Evolutionary conservation across 2,329 filamentous ascomycete species (phyloP), one percentile per base, ranked within the genome.

Genomic region (Cercospora zeina): DNA sequence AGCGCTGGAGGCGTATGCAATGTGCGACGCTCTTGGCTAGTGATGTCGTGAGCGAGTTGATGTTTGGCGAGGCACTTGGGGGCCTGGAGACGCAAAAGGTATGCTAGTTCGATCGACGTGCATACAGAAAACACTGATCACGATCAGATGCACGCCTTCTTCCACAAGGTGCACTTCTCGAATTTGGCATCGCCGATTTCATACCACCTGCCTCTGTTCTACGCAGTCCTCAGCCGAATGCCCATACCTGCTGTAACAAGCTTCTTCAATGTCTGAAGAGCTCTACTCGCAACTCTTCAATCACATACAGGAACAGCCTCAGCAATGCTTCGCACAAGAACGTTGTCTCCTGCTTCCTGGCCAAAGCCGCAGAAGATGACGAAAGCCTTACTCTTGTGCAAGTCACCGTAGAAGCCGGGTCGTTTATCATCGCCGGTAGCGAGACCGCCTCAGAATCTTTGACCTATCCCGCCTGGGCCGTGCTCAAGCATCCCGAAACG

Each of bases 21-120:
- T 66, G 61, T 78, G 6, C 61, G 77, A 49, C 73, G 13, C 72
- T 77, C 19, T 71, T 78, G 67, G 73, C 76, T 9, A 73, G 74
- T 0, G 77, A 79, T 66, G 70, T 78, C 16, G 72, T 72, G 27
- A 72, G 72, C 1, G 67, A 75, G 54, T 63, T 79, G 2, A 72
- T 71, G 34, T 79, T 78, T 64, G 77, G 77, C n/a, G 74, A 77
- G 45, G 69, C 66, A 1, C 77, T 78, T 57, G 66, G 71, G 3
- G 76, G 76, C 72, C 63, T 78, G 10, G 71, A 76, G 45, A 67
- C 64, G 9, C 74, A 74, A 9, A 62, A 73, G 61, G 73, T 75
- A 42, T 10, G 31, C 19, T 16, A 27, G 11, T 3, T 27, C 24
- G 21, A 14, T 30, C 21, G 10, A 4, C 3, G 3, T 27, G 4